phyloP scores from a whole-genome alignment of 78 protist genomes.

The Cyanophora paradoxa region DNA sequence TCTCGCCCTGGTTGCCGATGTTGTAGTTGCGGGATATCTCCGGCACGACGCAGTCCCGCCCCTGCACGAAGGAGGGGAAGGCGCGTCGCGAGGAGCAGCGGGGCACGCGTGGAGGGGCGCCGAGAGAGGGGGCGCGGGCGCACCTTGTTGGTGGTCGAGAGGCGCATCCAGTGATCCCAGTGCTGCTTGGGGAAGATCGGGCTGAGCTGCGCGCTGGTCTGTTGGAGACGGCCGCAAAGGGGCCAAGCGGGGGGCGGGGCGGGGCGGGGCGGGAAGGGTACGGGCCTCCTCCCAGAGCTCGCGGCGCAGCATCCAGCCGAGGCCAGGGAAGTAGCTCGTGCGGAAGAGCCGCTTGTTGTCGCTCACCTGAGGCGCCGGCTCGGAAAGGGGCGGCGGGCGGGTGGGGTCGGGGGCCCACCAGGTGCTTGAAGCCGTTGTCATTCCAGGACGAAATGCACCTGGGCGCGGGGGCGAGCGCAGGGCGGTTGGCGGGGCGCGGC shows the following conservation, averaged over 20 bases:
- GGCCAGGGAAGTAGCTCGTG: constrained; percentile 55
- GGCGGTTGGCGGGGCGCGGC: too few relatives aligned
- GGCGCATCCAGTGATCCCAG: constrained; percentile 64
- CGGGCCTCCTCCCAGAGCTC: constrained; percentile 33
- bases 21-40: constrained; percentile 33
- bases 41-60: constrained; percentile 41
- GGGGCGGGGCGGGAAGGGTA: neutral
- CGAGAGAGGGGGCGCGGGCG: neutral
- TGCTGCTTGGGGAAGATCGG: constrained; percentile 17
- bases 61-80: too few relatives aligned
- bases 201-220: neutral
- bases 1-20: constrained; percentile 30
- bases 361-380: too few relatives aligned
- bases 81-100: too few relatives aligned
- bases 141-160: neutral
- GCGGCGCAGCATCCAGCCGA: constrained; percentile 51
- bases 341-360: constrained; percentile 18
- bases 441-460: constrained; percentile 66
- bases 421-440: constrained; percentile 44
- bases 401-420: too few relatives aligned
- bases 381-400: neutral
- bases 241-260: neutral
- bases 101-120: too few relatives aligned
- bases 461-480: too few relatives aligned
- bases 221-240: neutral